A percentile compares a stretch with the other conserved stretches of the same genome.
Conservation (phyloP, 495 filamentous ascomycete genomes). For the Daldinia caldariorum region DNA sequence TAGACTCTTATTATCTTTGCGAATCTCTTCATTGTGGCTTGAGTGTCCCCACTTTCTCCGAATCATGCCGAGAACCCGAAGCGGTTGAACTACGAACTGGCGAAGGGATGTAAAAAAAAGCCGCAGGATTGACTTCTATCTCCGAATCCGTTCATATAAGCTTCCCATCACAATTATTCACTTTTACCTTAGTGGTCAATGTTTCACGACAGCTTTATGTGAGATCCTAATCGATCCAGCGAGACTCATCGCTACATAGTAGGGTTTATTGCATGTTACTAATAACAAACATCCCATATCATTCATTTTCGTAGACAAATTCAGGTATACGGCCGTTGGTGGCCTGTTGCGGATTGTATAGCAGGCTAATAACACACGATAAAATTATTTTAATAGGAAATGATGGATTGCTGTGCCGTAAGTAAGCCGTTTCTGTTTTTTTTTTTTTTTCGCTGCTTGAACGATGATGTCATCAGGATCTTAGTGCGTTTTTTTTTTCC, state of each 20-base stretch:
- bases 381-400: slow-evolving; percentile 1
- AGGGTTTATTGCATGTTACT: background rate
- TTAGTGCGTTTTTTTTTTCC: background rate
- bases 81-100: background rate
- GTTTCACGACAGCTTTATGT: slow-evolving; percentile 6
- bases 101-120: no score
- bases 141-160: background rate
- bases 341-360: background rate
- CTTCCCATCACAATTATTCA: background rate
- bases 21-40: background rate
- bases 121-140: background rate
- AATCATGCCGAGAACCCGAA: background rate
- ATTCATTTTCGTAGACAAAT: no score
- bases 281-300: background rate
- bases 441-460: background rate
- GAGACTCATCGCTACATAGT: background rate
- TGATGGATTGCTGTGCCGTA: slow-evolving; percentile 16
- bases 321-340: background rate
- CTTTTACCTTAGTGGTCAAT: background rate
- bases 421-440: background rate
- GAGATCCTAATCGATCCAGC: slow-evolving; percentile 14
- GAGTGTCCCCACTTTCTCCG: background rate
- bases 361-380: background rate
- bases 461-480: slow-evolving; percentile 19
- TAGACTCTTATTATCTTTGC: no score